A percentile compares a stretch with the other conserved stretches of the same genome.
These are phyloP conservation scores for Dittrichia graveolens DNA, from an alignment of 129 eudicot species.

Conservation along the genomic window DNA sequence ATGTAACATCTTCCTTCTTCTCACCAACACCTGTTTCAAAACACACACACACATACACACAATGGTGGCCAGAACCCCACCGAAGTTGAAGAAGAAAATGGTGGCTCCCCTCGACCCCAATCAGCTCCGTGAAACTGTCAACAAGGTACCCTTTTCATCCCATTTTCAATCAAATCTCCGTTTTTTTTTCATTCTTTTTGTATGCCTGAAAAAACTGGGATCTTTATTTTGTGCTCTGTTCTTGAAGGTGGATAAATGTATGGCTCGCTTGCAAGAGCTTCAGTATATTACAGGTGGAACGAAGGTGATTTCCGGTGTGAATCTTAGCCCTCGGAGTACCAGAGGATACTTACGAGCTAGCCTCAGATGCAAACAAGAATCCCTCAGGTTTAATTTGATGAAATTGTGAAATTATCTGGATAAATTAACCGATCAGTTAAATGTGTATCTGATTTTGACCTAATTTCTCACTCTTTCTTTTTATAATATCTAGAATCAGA, in stretches of 20 bases:
- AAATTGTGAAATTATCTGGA: neutral
- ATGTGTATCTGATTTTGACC: neutral
- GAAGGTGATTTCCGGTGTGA: slow-evolving; percentile 61
- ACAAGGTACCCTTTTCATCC: slow-evolving; percentile 56
- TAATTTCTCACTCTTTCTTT: slow-evolving; percentile 7
- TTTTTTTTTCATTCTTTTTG: slow-evolving; percentile 11
- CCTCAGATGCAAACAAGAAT: slow-evolving; percentile 81
- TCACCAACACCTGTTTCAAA: slow-evolving; percentile 22
- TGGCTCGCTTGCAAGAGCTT: slow-evolving; percentile 92
- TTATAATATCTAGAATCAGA: slow-evolving; percentile 47
- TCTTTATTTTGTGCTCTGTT: neutral
- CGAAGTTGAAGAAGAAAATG: slow-evolving; percentile 57
- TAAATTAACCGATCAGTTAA: neutral
- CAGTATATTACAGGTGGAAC: slow-evolving; percentile 79
- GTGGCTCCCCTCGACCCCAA: slow-evolving; percentile 83
- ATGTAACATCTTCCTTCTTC: slow-evolving; percentile 11
- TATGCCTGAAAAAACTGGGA: no score
- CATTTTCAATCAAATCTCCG: neutral
- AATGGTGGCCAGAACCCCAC: slow-evolving; percentile 98
- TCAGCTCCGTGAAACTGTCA: slow-evolving; percentile 73
- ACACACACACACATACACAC: slow-evolving; percentile 24
- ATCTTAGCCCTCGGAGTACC: slow-evolving; percentile 72
- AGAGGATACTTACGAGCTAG: slow-evolving; percentile 63
- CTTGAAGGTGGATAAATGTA: slow-evolving; percentile 90
- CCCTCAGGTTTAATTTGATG: slow-evolving; percentile 52